Evolutionary conservation across 148 eudicot species (phyloP).

Genomic region (Chenopodium formosanum): DNA sequence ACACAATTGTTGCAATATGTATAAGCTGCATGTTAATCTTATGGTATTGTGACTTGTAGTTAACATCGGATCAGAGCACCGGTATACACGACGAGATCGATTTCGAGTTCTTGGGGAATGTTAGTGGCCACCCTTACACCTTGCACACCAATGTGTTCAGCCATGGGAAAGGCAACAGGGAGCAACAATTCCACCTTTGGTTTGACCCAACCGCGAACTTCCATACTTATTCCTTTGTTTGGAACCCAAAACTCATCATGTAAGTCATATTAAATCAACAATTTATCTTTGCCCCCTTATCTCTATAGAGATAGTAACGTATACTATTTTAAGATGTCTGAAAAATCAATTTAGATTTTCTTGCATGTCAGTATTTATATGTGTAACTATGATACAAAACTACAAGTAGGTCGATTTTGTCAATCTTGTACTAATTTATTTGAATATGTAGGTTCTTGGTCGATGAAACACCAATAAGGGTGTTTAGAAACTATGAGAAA

Average conservation of each 20-base stretch:
- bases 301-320: too few relatives aligned
- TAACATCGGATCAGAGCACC: constrained; percentile 35
- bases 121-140: constrained; percentile 43
- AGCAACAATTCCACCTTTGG: constrained; percentile 55
- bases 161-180: constrained; percentile 46
- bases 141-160: constrained; percentile 48
- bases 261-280: constrained; percentile 10
- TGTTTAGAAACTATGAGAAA: constrained; percentile 37
- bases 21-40: background rate
- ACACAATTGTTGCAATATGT: background rate
- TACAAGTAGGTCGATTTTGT: too few relatives aligned
- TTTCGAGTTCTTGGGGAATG: constrained; percentile 44
- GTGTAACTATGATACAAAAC: too few relatives aligned
- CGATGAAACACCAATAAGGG: constrained; percentile 40
- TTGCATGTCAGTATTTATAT: too few relatives aligned
- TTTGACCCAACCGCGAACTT: constrained; percentile 43
- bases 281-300: too few relatives aligned
- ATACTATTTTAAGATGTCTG: too few relatives aligned
- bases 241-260: constrained; percentile 31
- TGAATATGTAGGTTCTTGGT: constrained; percentile 45
- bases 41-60: constrained; percentile 24
- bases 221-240: constrained; percentile 38
- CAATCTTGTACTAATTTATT: too few relatives aligned
- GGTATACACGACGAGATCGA: constrained; percentile 42
- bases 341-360: too few relatives aligned